Base-by-base conservation (phyloP, 306 rosid genomes). In the Cucumis hystrix region DNA sequence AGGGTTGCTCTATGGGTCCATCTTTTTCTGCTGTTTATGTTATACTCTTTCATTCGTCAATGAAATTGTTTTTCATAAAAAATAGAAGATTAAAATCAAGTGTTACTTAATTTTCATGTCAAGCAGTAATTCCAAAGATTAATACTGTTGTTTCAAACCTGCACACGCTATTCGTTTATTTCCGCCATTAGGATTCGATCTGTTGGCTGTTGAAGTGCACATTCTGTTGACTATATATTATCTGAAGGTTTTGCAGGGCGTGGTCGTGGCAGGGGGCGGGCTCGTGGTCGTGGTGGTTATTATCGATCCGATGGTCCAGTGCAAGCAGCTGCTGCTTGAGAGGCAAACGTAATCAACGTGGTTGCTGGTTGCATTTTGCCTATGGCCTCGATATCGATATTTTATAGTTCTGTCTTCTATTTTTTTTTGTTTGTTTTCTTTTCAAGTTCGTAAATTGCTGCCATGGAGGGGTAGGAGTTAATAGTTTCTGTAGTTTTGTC, bases 201-300 rank as follows among this genome's bases (percentile, higher is more conserved):
- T 47, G 54, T 45, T 45, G 51, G 51, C 39, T 35, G 55, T 58
- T 21, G 67, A 55, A 58, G 13, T 8, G 6, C 60, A 49, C 68
- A 43, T 77, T 61, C 9, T 16, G 54, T 62, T 45, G 66, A 41
- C 12, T 43, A 51, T 21, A 35, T 58, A 30, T 40, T 51, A 14
- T 59, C 30, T 77, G 75, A 67, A 75, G 85, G 47, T 76, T 77
- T 76, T 77, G 84, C 69, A 89, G 92, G 96, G 37, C 89, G 89
- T 8, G 97, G 89, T 9, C 96, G 90, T 68, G 94, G 94, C 60
- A 84, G 96, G 84, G 89, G 90, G 14, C 82, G 88, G 69, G 96
- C 93, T 2, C 88, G 85, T 55, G 96, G 96, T 7, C 90, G 84
- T 62, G 85, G 79, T 68, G 77, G 74, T 45, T 64, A 51, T 74